Base-by-base conservation (phyloP, 208 protist genomes). In the Acanthamoeba healyi region DNA sequence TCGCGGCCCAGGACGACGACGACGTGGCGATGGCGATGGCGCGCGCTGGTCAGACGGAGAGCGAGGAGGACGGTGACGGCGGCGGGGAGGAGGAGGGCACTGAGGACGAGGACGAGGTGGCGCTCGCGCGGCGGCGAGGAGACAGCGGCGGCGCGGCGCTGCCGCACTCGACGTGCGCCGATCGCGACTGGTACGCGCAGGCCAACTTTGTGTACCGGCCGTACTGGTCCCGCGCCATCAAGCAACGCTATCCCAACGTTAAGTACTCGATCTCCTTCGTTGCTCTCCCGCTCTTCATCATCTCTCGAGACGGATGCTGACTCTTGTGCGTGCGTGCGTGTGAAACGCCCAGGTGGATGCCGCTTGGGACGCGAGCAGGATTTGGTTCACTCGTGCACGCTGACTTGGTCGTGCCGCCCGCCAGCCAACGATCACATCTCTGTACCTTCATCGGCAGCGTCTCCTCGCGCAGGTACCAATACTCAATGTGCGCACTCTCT, bases 201-300 rank as follows among this genome's bases (percentile, higher is more conserved):
- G 79, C 51, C 51, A 22, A 88, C 26, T 88, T 88, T 32, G 79
- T 88, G 38, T 88, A 88, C 26, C 44, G 79, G 79, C 79, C 79
- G 19, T 63, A 61, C 79, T 88, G 79, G 79, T 88, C 79, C 4
- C 44, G 32, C 32, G 29, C 79, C 29, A 54, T 88, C 49, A 54
- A 88, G 51, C 49, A 88, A 10, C 44, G 51, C 44, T 63, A 61
- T 14, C 79, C 79, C n/a, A 88, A 88, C 79, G 51, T 63, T 17
- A 86, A 38, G 46, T 72, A 72, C 14, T 58, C 6, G 51, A 12
- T 49, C 44, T 12, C 44, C 12, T 49, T 49, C 9, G 12, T 49
- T 12, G 44, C 12, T 49, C 44, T n/a, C n/a, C n/a, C n/a, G n/a
- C n/a, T n/a, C n/a, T n/a, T n/a, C n/a, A n/a, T n/a, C n/a, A n/a